Conservation (phyloP, 1,284 basidiomycete species). For the Apiotrichum sp. region DNA sequence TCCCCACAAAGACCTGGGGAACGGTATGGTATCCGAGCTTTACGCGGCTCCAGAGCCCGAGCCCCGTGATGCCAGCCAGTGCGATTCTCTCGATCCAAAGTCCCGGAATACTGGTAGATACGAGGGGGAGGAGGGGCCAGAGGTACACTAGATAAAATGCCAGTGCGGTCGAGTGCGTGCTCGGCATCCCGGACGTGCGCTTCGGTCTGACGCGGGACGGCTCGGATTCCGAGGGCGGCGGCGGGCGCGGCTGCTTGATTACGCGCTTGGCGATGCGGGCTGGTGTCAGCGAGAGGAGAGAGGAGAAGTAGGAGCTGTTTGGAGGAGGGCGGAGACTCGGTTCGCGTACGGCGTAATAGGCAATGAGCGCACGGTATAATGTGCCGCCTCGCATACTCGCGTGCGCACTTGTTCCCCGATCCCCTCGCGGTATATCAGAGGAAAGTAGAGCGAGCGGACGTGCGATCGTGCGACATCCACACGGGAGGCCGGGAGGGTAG, state of each 20-base stretch:
- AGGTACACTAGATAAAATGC: slow-evolving; percentile 66
- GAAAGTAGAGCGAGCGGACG: too few relatives aligned
- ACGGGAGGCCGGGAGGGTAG: too few relatives aligned
- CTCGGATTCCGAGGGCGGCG: slow-evolving; percentile 33
- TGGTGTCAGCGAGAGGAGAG: slow-evolving; percentile 32
- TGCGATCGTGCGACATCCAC: too few relatives aligned
- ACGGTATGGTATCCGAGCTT: slow-evolving; percentile 76
- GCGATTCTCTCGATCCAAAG: slow-evolving; percentile 38
- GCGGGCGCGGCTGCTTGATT: slow-evolving; percentile 67
- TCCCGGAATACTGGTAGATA: slow-evolving; percentile 49
- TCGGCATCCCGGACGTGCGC: slow-evolving; percentile 66
- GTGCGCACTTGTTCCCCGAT: too few relatives aligned
- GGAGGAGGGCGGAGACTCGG: too few relatives aligned
- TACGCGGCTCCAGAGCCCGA: slow-evolving; percentile 64
- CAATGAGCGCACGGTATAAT: too few relatives aligned
- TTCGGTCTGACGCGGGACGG: slow-evolving; percentile 24
- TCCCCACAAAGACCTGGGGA: slow-evolving; percentile 65
- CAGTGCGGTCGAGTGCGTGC: slow-evolving; percentile 74
- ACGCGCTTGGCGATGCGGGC: slow-evolving; percentile 64
- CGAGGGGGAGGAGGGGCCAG: slow-evolving; percentile 55
- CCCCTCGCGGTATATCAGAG: too few relatives aligned
- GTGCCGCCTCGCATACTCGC: too few relatives aligned
- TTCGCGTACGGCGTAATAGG: too few relatives aligned
- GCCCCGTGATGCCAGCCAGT: slow-evolving; percentile 8
- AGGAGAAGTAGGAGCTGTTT: too few relatives aligned